Percentiles rank a stretch among this genome's conserved stretches.
Evolutionary conservation across 2,329 filamentous ascomycete genomes (phyloP).

Genomic region (Stachybotrys elegans): DNA sequence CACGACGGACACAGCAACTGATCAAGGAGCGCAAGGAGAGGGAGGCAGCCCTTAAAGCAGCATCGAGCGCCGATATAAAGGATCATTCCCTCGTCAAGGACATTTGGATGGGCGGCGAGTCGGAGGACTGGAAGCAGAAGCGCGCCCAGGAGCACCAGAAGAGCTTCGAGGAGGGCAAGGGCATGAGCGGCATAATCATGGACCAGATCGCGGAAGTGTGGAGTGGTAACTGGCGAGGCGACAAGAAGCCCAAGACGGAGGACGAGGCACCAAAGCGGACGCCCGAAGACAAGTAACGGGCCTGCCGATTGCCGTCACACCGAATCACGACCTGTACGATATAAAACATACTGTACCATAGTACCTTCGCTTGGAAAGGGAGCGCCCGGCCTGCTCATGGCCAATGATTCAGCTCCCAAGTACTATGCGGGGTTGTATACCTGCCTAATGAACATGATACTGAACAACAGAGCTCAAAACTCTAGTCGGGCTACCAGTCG

Average conservation of each 20-base stretch:
- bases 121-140: slow-evolving; percentile 49
- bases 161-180: slow-evolving; percentile 50
- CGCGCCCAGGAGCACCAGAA: slow-evolving; percentile 45
- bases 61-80: slow-evolving; percentile 23
- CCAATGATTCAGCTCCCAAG: no score
- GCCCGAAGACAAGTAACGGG: slow-evolving; percentile 17
- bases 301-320: no score
- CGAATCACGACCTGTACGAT: no score
- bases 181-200: slow-evolving; percentile 50
- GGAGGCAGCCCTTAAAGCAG: slow-evolving; percentile 23
- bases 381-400: no score
- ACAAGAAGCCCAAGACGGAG: slow-evolving; percentile 20
- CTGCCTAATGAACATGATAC: no score
- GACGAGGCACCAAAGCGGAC: slow-evolving; percentile 10
- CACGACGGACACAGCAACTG: slow-evolving; percentile 39
- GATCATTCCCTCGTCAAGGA: slow-evolving; percentile 33
- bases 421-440: no score
- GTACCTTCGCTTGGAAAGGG: no score
- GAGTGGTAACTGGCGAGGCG: slow-evolving; percentile 29
- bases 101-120: slow-evolving; percentile 56
- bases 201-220: slow-evolving; percentile 54
- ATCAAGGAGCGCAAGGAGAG: slow-evolving; percentile 41
- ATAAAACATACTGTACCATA: no score
- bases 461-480: no score
- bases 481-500: no score